Conservation (phyloP, 306 rosid genomes). For the Cucurbita pepo region DNA sequence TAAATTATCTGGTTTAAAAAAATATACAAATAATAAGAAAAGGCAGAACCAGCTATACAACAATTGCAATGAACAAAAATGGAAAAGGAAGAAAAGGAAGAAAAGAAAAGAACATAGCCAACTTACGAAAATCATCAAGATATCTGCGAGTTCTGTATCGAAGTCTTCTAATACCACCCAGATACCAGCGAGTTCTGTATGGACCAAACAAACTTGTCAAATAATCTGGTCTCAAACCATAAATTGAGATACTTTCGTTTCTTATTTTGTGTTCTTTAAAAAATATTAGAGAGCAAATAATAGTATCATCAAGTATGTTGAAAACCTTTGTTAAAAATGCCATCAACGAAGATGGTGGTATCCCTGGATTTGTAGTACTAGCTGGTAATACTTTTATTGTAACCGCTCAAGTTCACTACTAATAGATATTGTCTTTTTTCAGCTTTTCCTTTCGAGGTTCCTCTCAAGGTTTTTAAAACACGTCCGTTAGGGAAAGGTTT, state of each 20-base stretch:
- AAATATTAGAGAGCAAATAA: neutral
- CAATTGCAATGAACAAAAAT: neutral
- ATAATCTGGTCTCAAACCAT: neutral
- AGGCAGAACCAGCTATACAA: neutral
- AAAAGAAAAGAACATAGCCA: slow-evolving; percentile 3
- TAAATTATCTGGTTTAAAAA: slow-evolving; percentile 47
- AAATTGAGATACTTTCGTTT: neutral
- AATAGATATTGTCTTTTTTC: too few species aligned
- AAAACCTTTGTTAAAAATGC: slow-evolving; percentile 58
- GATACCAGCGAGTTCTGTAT: slow-evolving; percentile 39
- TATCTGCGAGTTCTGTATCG: slow-evolving; percentile 32
- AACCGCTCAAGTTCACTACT: neutral
- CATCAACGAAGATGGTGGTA: slow-evolving; percentile 67
- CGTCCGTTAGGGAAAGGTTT: too few species aligned
- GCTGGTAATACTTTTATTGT: slow-evolving; percentile 10
- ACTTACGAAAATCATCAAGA: slow-evolving; percentile 71
- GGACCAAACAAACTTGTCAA: neutral
- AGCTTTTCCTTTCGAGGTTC: too few species aligned
- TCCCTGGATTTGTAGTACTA: too few species aligned
- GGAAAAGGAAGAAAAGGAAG: neutral
- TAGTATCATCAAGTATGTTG: neutral
- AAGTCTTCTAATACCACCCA: slow-evolving; percentile 79
- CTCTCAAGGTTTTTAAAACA: too few species aligned
- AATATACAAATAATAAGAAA: slow-evolving; percentile 8
- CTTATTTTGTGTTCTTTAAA: neutral